Percentiles rank a stretch among this genome's conserved stretches.
Conservation (phyloP, 257 asterid species). For the Gynochthodes officinalis region DNA sequence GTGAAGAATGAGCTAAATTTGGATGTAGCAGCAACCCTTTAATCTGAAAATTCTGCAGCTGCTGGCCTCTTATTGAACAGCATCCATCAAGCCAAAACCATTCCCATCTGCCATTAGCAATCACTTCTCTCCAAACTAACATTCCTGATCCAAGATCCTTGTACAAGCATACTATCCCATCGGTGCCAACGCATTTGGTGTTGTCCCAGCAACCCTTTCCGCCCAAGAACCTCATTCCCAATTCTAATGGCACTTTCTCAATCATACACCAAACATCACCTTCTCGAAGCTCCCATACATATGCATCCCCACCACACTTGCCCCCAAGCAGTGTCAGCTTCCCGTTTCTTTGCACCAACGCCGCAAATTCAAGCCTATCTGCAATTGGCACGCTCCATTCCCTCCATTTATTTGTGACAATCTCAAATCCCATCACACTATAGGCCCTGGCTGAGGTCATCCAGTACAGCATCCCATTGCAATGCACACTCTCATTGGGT, state of each 20-base stretch:
- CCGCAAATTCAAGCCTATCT: constrained; percentile 71
- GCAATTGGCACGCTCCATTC: constrained; percentile 75
- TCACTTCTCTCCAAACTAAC: constrained; percentile 47
- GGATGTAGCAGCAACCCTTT: constrained; percentile 70
- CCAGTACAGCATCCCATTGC: constrained; percentile 63
- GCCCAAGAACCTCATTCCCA: constrained; percentile 42
- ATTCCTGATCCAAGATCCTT: constrained; percentile 63
- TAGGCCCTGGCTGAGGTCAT: constrained; percentile 78
- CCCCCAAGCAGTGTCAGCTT: constrained; percentile 66
- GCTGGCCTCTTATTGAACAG: constrained; percentile 24
- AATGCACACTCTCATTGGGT: constrained; percentile 58
- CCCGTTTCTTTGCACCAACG: constrained; percentile 54
- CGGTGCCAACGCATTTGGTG: constrained; percentile 57
- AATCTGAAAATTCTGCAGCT: constrained; percentile 37
- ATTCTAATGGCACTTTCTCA: constrained; percentile 51
- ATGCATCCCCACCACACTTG: constrained; percentile 36
- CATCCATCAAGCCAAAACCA: constrained; percentile 77
- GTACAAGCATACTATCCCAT: constrained; percentile 57
- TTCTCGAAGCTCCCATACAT: constrained; percentile 64
- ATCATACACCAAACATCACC: constrained; percentile 48
- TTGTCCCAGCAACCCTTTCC: constrained; percentile 50
- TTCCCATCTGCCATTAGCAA: constrained; percentile 30
- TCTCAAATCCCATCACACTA: constrained; percentile 60
- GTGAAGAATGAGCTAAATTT: constrained; percentile 32
- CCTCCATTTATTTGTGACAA: constrained; percentile 48